Evolutionary conservation across 345 rosid genomes (phyloP), one percentile per base, ranked within the genome.

Genomic region (Reutealis trisperma): DNA sequence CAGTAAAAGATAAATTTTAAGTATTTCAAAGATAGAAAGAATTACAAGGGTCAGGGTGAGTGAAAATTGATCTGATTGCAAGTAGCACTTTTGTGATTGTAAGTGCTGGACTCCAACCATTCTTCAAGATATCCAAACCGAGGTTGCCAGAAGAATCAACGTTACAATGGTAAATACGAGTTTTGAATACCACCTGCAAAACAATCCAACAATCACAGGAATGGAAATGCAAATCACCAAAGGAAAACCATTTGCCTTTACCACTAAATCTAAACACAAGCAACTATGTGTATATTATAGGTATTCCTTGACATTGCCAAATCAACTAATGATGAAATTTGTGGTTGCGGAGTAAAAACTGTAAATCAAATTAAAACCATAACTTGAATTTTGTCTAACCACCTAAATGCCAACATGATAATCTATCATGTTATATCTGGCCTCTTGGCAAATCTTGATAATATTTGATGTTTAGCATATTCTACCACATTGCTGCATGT

Each of bases 51-150:
- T 89, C 91, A 7, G 99, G 97, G 71, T 90, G 89, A 3, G 86
- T 84, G 89, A 95, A 93, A 78, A 92, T 85, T 0, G 92, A 86
- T 90, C 91, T 87, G 81, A 95, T 86, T 69, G 96, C 91, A 72
- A 82, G 87, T 54, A 95, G 89, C 79, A 95, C 88, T 82, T 90
- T 89, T 10, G 92, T 87, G 67, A 95, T 84, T 19, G 98, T 93
- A 77, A 90, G 92, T 60, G 99, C 98, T 3, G 98, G 99, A 70
- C 99, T 95, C 99, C 98, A 95, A 70, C 88, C 83, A 32, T 90
- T 91, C 80, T 89, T 89, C 80, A 95, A 83, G 77, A 95, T 95
- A 21, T 89, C 92, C 84, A 95, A 81, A 71, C 85, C 83, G 44
- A 95, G 85, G 47, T 88, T 90, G 74, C 99, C 98, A 0, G 85